These are phyloP conservation scores for Cinnamomum micranthum DNA, from an alignment of 164 flowering plant species.

Conservation along the genomic window DNA sequence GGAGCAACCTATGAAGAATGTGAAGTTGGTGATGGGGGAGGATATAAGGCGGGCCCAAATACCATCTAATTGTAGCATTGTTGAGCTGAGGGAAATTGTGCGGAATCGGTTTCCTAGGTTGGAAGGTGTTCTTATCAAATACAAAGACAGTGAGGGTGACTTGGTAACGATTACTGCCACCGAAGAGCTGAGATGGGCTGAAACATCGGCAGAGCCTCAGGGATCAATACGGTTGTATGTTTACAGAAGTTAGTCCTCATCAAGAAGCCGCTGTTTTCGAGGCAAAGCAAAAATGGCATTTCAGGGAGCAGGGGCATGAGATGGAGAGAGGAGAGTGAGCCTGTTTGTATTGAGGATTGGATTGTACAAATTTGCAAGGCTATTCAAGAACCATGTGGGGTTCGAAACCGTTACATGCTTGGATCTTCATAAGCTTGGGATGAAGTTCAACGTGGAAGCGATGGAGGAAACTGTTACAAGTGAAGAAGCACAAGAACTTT, in stretches of 20 bases:
- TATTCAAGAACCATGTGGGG: conserved; percentile 79
- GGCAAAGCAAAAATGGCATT: conserved; percentile 3
- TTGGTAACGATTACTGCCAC: conserved; percentile 69
- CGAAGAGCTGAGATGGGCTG: conserved; percentile 75
- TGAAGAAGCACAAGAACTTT: conserved; percentile 72
- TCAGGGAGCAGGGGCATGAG: conserved; percentile 27
- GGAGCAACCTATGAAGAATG: conserved; percentile 27
- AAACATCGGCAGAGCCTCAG: conserved; percentile 44
- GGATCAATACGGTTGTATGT: conserved; percentile 63
- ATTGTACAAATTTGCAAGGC: conserved; percentile 64
- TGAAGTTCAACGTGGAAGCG: conserved; percentile 77
- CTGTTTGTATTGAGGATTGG: conserved; percentile 67
- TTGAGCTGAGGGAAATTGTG: conserved; percentile 46
- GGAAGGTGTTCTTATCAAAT: conserved; percentile 59
- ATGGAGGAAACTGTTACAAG: conserved; percentile 73
- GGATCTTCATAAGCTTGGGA: conserved; percentile 77
- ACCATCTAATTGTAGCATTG: conserved; percentile 47
- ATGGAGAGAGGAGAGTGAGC: conserved; percentile 14
- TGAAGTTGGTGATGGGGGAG: conserved; percentile 75
- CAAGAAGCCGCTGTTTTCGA: conserved; percentile 49
- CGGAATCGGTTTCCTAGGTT: conserved; percentile 50
- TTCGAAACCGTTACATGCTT: conserved; percentile 59
- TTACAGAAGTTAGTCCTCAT: conserved; percentile 53
- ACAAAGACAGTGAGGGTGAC: conserved; percentile 46
- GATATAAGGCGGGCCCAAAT: conserved; percentile 84